Evolutionary conservation across 1,284 basidiomycete species (phyloP).

Genomic region (Coniferiporia sulphurascens): DNA sequence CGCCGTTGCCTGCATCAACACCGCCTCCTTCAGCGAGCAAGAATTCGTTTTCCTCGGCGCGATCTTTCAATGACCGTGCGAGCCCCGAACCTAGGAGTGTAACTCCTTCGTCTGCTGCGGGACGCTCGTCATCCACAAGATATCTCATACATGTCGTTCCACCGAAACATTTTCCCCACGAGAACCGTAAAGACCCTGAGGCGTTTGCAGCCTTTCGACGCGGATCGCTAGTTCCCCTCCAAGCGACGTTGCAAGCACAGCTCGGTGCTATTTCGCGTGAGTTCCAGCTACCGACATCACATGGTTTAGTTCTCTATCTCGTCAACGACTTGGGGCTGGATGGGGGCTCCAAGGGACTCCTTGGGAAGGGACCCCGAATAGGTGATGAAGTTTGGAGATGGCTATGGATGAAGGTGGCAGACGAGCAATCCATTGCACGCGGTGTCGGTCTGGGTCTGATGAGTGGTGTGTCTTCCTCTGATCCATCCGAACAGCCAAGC

Average conservation of each 20-base stretch:
- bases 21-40: constrained; percentile 39
- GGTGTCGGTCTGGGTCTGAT: constrained; percentile 38
- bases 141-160: constrained; percentile 75
- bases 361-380: constrained; percentile 66
- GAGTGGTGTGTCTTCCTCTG: constrained; percentile 40
- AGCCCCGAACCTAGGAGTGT: constrained; percentile 28
- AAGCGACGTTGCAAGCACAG: constrained; percentile 67
- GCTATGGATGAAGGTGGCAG: constrained; percentile 69
- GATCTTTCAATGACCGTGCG: constrained; percentile 27
- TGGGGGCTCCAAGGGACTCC: constrained; percentile 19
- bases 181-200: constrained; percentile 43
- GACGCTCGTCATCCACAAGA: constrained; percentile 43
- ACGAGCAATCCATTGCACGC: constrained; percentile 56
- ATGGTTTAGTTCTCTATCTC: constrained; percentile 74
- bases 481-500: constrained; percentile 26
- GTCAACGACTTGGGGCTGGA: constrained; percentile 32
- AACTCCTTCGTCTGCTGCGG: constrained; percentile 26
- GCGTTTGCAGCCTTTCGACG: constrained; percentile 70
- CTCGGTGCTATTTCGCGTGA: constrained; percentile 80
- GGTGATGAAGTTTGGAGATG: constrained; percentile 82
- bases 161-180: constrained; percentile 60
- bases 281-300: constrained; percentile 77
- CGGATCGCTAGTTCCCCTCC: constrained; percentile 68
- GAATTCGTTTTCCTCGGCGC: constrained; percentile 44
- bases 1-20: constrained; percentile 54